Evolutionary conservation across 805 yeast genomes (phyloP), one percentile per base, ranked within the genome.

Genomic region (Clavispora phyllophila): DNA sequence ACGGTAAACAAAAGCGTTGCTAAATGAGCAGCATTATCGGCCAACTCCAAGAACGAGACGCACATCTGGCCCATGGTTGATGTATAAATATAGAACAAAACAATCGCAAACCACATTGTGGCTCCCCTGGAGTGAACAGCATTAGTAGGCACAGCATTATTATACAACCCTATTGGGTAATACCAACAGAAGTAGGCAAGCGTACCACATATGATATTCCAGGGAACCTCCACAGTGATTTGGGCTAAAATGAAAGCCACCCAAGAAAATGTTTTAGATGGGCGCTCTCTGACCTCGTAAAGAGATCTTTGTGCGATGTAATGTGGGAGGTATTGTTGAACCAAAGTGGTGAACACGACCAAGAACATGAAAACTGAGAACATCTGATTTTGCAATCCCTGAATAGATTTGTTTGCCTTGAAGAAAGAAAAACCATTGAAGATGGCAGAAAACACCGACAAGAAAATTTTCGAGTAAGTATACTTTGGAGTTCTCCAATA

Each of bases 261-360:
- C 88, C 90, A 84, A 8, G 79, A 65, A 54, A 81, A 83, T 0
- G 88, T 79, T 61, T 79, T 81, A 2, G 88, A 77, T 9, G 87
- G 87, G 43, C 85, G 72, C 56, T 84, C 89, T 60, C 89, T 76
- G 27, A 77, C 84, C 59, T 84, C 89, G 53, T 82, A 83, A 31
- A 83, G 61, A 50, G 76, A 76, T 64, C 90, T 75, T 57, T 81
- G 87, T 26, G 64, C 49, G 29, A 79, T 76, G 58, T 47, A 61
- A 38, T 50, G 60, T 15, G 89, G 88, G 50, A 82, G 62, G 65
- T 77, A 71, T 60, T 84, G 89, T 49, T 81, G 78, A 39, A 79
- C 57, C 52, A 81, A 55, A 19, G 84, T 79, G 49, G 73, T 72
- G 63, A 79, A 71, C 39, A 75, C 66, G 52, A 78, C 71, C 32